phyloP scores from a whole-genome alignment of 495 filamentous ascomycete genomes.

The Chaetomium fimeti region DNA sequence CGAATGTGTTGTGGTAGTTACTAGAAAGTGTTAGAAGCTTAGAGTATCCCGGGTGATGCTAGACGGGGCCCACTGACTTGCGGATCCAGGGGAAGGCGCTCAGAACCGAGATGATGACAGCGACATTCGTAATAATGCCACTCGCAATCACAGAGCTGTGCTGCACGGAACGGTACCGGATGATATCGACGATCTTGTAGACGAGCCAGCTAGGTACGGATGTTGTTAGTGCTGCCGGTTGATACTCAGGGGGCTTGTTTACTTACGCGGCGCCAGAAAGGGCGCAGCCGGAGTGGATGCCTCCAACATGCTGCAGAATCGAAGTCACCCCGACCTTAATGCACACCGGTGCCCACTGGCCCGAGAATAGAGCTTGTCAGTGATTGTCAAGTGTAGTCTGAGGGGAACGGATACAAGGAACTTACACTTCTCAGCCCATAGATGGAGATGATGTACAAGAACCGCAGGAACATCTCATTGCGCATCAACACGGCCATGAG shows the following conservation, averaged over 20 bases:
- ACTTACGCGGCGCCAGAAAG: constrained; percentile 45
- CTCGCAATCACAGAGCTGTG: constrained; percentile 40
- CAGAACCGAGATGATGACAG: constrained; percentile 45
- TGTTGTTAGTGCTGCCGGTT: constrained; percentile 12
- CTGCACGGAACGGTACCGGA: constrained; percentile 32
- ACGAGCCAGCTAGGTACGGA: constrained; percentile 44
- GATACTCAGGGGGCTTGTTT: neutral
- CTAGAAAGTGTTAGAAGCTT: constrained; percentile 19
- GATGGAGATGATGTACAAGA: constrained; percentile 43
- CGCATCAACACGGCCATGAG: constrained; percentile 45
- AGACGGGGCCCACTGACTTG: constrained; percentile 36
- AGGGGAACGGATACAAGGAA: constrained; percentile 11
- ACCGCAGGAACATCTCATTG: constrained; percentile 45
- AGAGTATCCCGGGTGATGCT: neutral
- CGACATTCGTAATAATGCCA: constrained; percentile 45
- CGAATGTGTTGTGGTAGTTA: constrained; percentile 43
- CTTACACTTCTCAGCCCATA: constrained; percentile 44
- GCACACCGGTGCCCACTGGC: constrained; percentile 45
- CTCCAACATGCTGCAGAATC: constrained; percentile 46
- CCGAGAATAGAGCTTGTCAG: neutral
- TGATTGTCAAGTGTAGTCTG: neutral
- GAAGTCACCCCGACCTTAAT: constrained; percentile 44
- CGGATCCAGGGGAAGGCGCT: constrained; percentile 49
- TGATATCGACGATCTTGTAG: constrained; percentile 47
- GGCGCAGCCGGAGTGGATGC: constrained; percentile 48